Conservation (phyloP, 139 green algal genomes). For the Tetradesmus lagerheimii region DNA sequence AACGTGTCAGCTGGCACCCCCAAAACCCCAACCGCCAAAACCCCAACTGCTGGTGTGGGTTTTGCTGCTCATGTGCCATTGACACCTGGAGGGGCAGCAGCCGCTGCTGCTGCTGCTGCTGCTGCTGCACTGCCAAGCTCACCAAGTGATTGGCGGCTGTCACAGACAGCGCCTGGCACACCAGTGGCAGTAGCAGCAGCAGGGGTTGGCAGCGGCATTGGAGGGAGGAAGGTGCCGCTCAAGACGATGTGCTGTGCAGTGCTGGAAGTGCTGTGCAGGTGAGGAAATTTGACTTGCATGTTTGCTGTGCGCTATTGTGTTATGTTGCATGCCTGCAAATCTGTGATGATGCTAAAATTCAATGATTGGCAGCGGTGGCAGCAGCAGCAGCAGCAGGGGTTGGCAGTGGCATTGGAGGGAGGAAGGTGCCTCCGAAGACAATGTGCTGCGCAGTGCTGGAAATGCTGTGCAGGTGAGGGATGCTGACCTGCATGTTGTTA, state of each 20-base stretch:
- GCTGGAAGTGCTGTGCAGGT: slow-evolving; percentile 32
- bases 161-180: not conserved
- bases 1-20: not conserved
- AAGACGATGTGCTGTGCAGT: slow-evolving; percentile 1
- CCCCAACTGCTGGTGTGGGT: too few relatives aligned
- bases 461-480: slow-evolving; percentile 1
- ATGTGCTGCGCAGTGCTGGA: slow-evolving; percentile 11
- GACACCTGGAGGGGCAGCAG: too few relatives aligned
- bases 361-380: too few relatives aligned
- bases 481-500: too few relatives aligned
- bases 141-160: not conserved
- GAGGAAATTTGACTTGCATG: not conserved
- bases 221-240: slow-evolving; percentile 6
- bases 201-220: not conserved
- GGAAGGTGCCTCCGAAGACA: not conserved
- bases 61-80: too few relatives aligned
- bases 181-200: not conserved
- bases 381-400: too few relatives aligned
- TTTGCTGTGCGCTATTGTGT: not conserved
- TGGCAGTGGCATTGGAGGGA: too few relatives aligned
- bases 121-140: not conserved
- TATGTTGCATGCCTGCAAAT: too few relatives aligned
- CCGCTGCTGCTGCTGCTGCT: too few relatives aligned
- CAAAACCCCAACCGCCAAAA: not conserved
- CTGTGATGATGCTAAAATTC: too few relatives aligned